Evolutionary conservation across 352 stramenopile genomes (phyloP).

Genomic region (Globisporangium middletonii): DNA sequence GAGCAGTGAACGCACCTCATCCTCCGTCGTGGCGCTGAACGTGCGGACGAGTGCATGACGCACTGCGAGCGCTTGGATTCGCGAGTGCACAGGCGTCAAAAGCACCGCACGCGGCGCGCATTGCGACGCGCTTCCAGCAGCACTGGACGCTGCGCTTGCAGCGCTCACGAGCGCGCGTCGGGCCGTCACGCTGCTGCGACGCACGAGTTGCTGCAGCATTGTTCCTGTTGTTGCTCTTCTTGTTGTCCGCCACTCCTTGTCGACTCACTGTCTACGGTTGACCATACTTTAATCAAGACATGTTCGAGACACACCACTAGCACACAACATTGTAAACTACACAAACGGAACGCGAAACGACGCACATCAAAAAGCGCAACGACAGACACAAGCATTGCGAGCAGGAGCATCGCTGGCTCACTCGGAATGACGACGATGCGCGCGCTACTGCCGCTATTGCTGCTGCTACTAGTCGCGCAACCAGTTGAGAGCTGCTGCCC

Average conservation of each 20-base stretch:
- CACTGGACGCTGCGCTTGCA: background rate
- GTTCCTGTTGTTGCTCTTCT: background rate
- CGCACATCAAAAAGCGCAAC: constrained; percentile 2
- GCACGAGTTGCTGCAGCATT: constrained; percentile 10
- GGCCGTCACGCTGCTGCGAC: background rate
- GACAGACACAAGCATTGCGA: background rate
- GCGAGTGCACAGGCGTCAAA: background rate
- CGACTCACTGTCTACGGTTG: background rate
- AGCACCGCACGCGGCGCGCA: background rate
- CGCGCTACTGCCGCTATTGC: constrained; percentile 7
- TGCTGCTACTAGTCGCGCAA: constrained; percentile 6
- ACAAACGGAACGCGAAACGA: background rate
- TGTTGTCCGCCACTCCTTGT: background rate
- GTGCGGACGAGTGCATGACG: constrained; percentile 6
- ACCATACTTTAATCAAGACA: no score
- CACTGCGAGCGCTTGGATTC: background rate
- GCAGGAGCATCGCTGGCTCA: no score
- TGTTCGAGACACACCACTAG: no score
- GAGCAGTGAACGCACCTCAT: constrained; percentile 23
- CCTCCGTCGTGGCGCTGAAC: constrained; percentile 21
- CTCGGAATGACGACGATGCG: background rate
- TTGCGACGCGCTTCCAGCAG: background rate
- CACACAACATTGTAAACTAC: no score
- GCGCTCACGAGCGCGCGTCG: background rate
- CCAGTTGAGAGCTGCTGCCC: constrained; percentile 37